Evolutionary conservation across 2,329 filamentous ascomycete species (phyloP).

Genomic region (Arachnomyces sp.): DNA sequence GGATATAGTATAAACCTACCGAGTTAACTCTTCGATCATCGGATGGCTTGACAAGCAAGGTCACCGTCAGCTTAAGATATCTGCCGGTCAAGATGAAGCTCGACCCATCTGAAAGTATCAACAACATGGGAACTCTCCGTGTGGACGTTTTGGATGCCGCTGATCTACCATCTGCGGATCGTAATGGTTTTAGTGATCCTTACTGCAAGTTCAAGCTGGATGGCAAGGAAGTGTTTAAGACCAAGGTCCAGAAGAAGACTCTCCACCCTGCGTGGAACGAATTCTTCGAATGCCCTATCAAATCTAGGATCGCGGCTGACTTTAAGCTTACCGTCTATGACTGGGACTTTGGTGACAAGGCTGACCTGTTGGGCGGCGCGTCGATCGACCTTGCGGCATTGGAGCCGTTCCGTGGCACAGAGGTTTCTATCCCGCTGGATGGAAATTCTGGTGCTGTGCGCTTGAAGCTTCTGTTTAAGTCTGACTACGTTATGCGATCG

Average conservation of each 20-base stretch:
- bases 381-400: constrained; percentile 68
- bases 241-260: constrained; percentile 93
- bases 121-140: constrained; percentile 92
- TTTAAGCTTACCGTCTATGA: constrained; percentile 82
- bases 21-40: constrained; percentile 70
- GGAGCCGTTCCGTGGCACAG: constrained; percentile 75
- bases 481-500: constrained; percentile 78
- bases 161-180: constrained; percentile 85
- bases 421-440: constrained; percentile 66
- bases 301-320: constrained; percentile 74
- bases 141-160: constrained; percentile 85
- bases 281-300: constrained; percentile 75
- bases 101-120: constrained; percentile 92
- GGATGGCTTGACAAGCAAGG: constrained; percentile 64
- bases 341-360: constrained; percentile 94
- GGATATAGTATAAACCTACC: constrained; percentile 71
- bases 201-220: constrained; percentile 93
- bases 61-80: constrained; percentile 91
- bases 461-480: constrained; percentile 81
- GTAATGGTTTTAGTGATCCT: constrained; percentile 93
- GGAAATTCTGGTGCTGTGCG: constrained; percentile 82
- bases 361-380: constrained; percentile 76
- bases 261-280: constrained; percentile 94
- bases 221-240: constrained; percentile 86
- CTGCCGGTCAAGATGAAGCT: constrained; percentile 90